A percentile compares a stretch with the other conserved stretches of the same genome.
Conservation (phyloP, 306 rosid species). For the Sphenostylis stenocarpa region DNA sequence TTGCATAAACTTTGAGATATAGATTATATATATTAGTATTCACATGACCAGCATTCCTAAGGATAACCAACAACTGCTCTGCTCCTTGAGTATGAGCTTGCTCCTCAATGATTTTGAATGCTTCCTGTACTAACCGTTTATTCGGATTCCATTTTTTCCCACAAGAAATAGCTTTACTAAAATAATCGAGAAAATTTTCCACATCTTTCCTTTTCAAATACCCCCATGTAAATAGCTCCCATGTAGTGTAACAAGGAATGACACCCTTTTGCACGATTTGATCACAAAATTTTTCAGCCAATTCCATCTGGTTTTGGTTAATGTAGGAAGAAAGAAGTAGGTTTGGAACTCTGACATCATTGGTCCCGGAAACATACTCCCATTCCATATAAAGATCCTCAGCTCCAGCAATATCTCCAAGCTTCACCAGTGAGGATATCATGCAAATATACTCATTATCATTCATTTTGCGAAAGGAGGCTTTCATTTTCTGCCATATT, state of each 20-base stretch:
- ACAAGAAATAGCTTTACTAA: constrained; percentile 62
- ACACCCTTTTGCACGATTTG: constrained; percentile 54
- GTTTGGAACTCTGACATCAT: constrained; percentile 71
- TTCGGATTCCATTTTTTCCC: constrained; percentile 72
- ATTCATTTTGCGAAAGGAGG: constrained; percentile 64
- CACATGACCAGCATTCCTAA: constrained; percentile 62
- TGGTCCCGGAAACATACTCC: constrained; percentile 72
- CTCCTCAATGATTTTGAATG: constrained; percentile 59
- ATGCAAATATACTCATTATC: constrained; percentile 81
- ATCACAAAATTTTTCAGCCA: constrained; percentile 58
- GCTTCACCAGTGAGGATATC: constrained; percentile 80
- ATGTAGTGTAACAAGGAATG: constrained; percentile 68
- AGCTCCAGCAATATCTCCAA: constrained; percentile 68
- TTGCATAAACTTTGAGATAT: constrained; percentile 63
- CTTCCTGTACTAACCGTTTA: constrained; percentile 53
- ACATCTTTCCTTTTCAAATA: constrained; percentile 56
- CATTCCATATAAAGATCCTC: constrained; percentile 76
- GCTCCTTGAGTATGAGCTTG: constrained; percentile 65
- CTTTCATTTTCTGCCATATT: constrained; percentile 74
- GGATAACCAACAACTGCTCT: constrained; percentile 61
- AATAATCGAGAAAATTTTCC: constrained; percentile 55
- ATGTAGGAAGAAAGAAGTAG: constrained; percentile 74
- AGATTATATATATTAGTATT: constrained; percentile 66
- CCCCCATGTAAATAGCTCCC: constrained; percentile 87
- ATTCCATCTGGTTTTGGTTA: constrained; percentile 63